Evolutionary conservation across 257 asterid genomes (phyloP).

Genomic region (Dorcoceras hygrometricum): DNA sequence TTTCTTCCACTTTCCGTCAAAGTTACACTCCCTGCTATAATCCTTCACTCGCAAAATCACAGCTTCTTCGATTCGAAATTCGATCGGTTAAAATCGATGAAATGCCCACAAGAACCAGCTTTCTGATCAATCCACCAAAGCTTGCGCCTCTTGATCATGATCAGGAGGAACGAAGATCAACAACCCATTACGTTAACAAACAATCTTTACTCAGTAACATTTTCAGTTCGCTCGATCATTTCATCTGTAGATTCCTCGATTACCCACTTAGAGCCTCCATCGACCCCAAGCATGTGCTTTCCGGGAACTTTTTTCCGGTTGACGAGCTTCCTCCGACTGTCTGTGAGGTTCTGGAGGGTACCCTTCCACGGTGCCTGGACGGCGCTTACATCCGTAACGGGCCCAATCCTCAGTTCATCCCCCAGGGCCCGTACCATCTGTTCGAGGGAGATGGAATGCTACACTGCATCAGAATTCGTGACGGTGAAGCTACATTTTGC

Average conservation of each 20-base stretch:
- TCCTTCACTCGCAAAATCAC: conserved; percentile 5
- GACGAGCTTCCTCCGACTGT: conserved; percentile 57
- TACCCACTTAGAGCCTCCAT: conserved; percentile 41
- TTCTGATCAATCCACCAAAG: background rate
- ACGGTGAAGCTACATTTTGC: conserved; percentile 53
- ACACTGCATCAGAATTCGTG: conserved; percentile 44
- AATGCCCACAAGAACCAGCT: conserved; percentile 2
- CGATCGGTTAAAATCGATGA: conserved; percentile 34
- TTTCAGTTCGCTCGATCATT: conserved; percentile 36
- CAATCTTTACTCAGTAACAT: conserved; percentile 9
- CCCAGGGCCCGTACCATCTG: conserved; percentile 59
- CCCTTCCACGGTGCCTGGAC: conserved; percentile 46
- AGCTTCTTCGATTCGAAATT: conserved; percentile 16
- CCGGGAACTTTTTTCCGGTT: conserved; percentile 49
- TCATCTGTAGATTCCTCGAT: conserved; percentile 35
- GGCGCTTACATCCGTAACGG: conserved; percentile 72
- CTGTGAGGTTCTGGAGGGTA: conserved; percentile 47
- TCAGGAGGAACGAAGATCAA: background rate
- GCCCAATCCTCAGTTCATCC: conserved; percentile 65
- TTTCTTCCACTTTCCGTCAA: conserved; percentile 49
- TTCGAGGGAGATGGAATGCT: conserved; percentile 84
- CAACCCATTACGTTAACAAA: background rate
- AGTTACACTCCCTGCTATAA: conserved; percentile 4
- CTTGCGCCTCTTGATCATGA: background rate
- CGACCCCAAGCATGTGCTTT: conserved; percentile 42